Conservation (phyloP, 2,329 filamentous ascomycete species). For the Paraphoma sp. region DNA sequence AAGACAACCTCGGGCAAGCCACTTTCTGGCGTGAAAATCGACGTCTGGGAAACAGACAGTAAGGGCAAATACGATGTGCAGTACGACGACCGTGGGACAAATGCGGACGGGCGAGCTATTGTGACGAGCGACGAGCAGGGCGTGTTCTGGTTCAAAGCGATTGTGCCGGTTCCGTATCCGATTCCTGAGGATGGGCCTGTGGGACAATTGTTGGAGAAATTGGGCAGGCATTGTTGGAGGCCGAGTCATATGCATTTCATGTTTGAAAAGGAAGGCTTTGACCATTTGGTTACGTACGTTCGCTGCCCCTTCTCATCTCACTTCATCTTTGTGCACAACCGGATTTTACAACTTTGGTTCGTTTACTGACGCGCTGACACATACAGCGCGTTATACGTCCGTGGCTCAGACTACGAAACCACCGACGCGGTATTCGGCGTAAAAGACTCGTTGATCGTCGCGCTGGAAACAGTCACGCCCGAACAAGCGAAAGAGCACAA, state of each 20-base stretch:
- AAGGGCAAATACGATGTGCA: conserved; percentile 86
- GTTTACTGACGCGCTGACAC: not conserved
- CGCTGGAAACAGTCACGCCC: conserved; percentile 31
- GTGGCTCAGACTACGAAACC: conserved; percentile 80
- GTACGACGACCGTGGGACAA: conserved; percentile 64
- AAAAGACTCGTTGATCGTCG: conserved; percentile 72
- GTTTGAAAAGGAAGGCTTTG: conserved; percentile 66
- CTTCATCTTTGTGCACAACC: not conserved
- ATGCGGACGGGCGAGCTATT: conserved; percentile 75
- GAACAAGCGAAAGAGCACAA: conserved; percentile 54
- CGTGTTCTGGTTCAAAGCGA: conserved; percentile 82
- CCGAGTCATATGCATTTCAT: conserved; percentile 60
- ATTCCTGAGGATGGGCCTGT: conserved; percentile 83
- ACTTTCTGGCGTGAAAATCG: conserved; percentile 71
- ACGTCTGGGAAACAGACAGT: conserved; percentile 86
- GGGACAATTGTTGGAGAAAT: conserved; percentile 48
- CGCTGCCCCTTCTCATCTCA: not conserved
- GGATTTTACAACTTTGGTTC: not conserved
- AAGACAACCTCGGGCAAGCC: conserved; percentile 69
- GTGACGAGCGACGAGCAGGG: conserved; percentile 74
- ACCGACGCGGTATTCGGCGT: conserved; percentile 88
- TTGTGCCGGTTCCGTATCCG: conserved; percentile 84
- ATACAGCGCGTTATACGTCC: conserved; percentile 74
- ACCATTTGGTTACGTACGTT: conserved; percentile 81
- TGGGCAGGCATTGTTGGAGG: conserved; percentile 45